These are phyloP conservation scores for Monosporascus cannonballus DNA, from an alignment of 2,329 filamentous ascomycete genomes.

Conservation along the genomic window DNA sequence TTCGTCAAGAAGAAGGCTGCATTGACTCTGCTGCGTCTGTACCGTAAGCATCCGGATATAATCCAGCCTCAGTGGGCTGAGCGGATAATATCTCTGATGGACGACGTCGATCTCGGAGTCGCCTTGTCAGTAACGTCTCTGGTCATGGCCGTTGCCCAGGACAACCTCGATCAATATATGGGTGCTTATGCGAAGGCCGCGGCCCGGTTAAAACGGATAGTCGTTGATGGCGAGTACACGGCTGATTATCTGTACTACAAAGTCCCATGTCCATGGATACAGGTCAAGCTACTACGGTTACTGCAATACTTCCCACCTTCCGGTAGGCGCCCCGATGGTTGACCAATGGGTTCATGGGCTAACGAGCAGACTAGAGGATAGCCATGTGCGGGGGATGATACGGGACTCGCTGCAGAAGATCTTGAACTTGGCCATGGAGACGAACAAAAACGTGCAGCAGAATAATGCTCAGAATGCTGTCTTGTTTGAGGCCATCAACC, in stretches of 20 bases:
- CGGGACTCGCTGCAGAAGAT: slow-evolving; percentile 88
- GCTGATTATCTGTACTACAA: slow-evolving; percentile 98
- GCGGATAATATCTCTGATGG: slow-evolving; percentile 97
- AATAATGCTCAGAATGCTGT: slow-evolving; percentile 99
- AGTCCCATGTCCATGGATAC: slow-evolving; percentile 97
- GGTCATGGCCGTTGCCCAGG: slow-evolving; percentile 89
- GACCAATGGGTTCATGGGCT: slow-evolving; percentile 9
- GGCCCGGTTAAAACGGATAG: slow-evolving; percentile 78
- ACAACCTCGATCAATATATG: slow-evolving; percentile 89
- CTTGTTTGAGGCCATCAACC: slow-evolving; percentile 95
- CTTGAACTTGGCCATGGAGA: slow-evolving; percentile 83
- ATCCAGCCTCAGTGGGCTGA: slow-evolving; percentile 97
- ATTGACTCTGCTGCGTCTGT: slow-evolving; percentile 83
- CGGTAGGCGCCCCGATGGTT: slow-evolving; percentile 45
- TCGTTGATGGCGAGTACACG: slow-evolving; percentile 84
- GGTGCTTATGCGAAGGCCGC: slow-evolving; percentile 93
- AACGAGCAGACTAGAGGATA: slow-evolving; percentile 61
- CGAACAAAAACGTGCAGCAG: slow-evolving; percentile 97
- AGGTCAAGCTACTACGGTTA: slow-evolving; percentile 86
- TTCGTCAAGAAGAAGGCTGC: slow-evolving; percentile 99
- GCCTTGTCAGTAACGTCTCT: slow-evolving; percentile 92
- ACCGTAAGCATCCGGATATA: slow-evolving; percentile 89
- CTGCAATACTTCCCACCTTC: slow-evolving; percentile 96
- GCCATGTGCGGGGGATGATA: slow-evolving; percentile 84
- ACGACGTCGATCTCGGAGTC: slow-evolving; percentile 89